A percentile compares a stretch with the other conserved stretches of the same genome.
Evolutionary conservation across 1,139 yeast species (phyloP).

Genomic region (Yamadazyma diddensiae): DNA sequence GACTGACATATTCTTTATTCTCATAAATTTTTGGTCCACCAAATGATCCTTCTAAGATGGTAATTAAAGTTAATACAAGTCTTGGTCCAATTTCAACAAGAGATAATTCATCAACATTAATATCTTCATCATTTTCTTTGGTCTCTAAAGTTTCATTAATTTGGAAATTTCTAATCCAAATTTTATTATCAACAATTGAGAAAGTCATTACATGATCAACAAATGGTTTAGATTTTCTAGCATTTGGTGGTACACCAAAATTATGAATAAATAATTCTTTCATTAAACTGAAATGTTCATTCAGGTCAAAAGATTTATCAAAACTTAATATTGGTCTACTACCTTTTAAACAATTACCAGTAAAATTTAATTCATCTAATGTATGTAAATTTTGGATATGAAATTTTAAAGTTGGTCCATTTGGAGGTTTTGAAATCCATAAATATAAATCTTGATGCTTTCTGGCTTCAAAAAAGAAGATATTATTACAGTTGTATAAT

Average conservation of each 20-base stretch:
- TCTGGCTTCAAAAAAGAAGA: slow-evolving; percentile 92
- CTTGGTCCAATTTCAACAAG: slow-evolving; percentile 97
- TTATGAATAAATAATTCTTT: slow-evolving; percentile 84
- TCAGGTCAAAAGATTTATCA: slow-evolving; percentile 63
- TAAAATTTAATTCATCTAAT: slow-evolving; percentile 91
- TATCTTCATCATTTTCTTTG: slow-evolving; percentile 39
- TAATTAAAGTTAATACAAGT: slow-evolving; percentile 87
- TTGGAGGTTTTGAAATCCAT: slow-evolving; percentile 96
- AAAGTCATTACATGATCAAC: slow-evolving; percentile 93
- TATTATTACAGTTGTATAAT: slow-evolving; percentile 93
- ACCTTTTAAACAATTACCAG: slow-evolving; percentile 94
- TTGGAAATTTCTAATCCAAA: slow-evolving; percentile 96
- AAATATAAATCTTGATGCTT: slow-evolving; percentile 93
- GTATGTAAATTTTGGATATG: slow-evolving; percentile 95
- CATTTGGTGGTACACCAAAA: slow-evolving; percentile 94
- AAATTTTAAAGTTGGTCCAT: slow-evolving; percentile 95
- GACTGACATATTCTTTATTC: slow-evolving; percentile 94
- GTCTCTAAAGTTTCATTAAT: slow-evolving; percentile 68
- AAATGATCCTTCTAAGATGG: slow-evolving; percentile 93
- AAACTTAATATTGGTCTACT: slow-evolving; percentile 94
- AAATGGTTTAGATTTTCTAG: slow-evolving; percentile 94
- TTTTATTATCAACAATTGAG: slow-evolving; percentile 86
- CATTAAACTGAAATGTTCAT: slow-evolving; percentile 66
- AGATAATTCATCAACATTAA: slow-evolving; percentile 53
- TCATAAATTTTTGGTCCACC: slow-evolving; percentile 98